phyloP scores from a whole-genome alignment of 2,329 filamentous ascomycete genomes.

The Claviceps monticola region DNA sequence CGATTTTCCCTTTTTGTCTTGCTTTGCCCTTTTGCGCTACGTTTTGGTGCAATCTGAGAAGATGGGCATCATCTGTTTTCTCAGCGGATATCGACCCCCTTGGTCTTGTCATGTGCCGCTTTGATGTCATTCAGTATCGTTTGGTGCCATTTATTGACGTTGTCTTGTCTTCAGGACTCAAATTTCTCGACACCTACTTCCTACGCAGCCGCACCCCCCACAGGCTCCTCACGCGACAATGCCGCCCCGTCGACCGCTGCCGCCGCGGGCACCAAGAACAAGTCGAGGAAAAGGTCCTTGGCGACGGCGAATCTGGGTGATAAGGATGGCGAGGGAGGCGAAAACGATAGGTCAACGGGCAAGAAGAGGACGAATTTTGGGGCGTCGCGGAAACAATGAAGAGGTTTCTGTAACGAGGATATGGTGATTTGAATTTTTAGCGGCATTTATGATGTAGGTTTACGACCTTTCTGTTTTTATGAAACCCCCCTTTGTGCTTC shows the following conservation, averaged over 20 bases:
- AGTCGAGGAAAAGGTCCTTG: constrained; percentile 35
- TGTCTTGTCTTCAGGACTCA: constrained; percentile 20
- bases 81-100: too few relatives aligned
- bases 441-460: neutral
- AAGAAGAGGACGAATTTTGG: constrained; percentile 48
- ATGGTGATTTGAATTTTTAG: neutral
- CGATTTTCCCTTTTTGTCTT: neutral
- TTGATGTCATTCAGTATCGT: too few relatives aligned
- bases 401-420: neutral
- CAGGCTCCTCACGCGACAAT: constrained; percentile 36
- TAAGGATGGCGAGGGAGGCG: constrained; percentile 38
- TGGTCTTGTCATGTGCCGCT: too few relatives aligned
- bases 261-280: constrained; percentile 32
- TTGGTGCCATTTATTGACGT: neutral
- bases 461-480: neutral
- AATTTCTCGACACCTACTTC: constrained; percentile 31
- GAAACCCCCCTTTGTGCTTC: neutral
- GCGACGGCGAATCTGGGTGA: constrained; percentile 7
- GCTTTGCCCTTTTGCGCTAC: neutral
- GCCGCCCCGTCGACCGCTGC: constrained; percentile 43
- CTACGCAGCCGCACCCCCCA: constrained; percentile 40
- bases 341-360: constrained; percentile 37
- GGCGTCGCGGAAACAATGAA: constrained; percentile 32
- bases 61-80: too few relatives aligned
- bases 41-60: neutral